Evolutionary conservation across 495 filamentous ascomycete genomes (phyloP), one percentile per base, ranked within the genome.

Genomic region (Aspergillus nidulans): DNA sequence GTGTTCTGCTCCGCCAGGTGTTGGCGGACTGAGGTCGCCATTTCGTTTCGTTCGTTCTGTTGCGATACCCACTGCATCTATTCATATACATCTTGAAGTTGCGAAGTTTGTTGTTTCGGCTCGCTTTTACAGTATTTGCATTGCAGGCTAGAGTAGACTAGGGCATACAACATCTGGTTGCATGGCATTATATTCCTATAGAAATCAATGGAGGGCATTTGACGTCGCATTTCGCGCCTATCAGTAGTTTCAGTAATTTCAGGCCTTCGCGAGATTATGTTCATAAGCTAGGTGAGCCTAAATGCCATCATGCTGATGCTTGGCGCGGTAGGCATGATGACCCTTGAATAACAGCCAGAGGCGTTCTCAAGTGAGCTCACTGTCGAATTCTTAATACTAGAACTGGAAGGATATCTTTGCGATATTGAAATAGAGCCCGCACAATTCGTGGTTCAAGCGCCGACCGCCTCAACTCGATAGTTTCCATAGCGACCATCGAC

Each of bases 1-100:
- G 94, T 59, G 71, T 78, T 25, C 92, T 95, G 88, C 69, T 98
- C 65, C 83, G 92, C 71, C 79, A 82, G 69, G 92, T 96, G 44
- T 76, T 98, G 51, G 91, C 94, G 40, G 85, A 87, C 49, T 91
- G 81, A 48, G 40, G 21, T 20, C 36, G 20, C 16, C 12, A 23
- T 30, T 49, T 20, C 26, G 25, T 38, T 50, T 57, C 10, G 30
- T 13, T 34, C 30, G 30, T 34, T 28, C n/a, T 41, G 23, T 53
- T 58, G 43, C 49, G 58, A 64, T 64, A 64, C 62, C 62, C 62
- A 50, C 23, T 34, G 44, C 28, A 41, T 54, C 30, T 48, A 41
- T 41, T 45, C 38, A 49, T 45, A 34, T 32, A 49, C 44, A 21
- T 56, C 41, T 52, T 21, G 25, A 41, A 40, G 36, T 24, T 49